phyloP scores from a whole-genome alignment of 2,329 filamentous ascomycete genomes.

The Ceratocystis papillata region DNA sequence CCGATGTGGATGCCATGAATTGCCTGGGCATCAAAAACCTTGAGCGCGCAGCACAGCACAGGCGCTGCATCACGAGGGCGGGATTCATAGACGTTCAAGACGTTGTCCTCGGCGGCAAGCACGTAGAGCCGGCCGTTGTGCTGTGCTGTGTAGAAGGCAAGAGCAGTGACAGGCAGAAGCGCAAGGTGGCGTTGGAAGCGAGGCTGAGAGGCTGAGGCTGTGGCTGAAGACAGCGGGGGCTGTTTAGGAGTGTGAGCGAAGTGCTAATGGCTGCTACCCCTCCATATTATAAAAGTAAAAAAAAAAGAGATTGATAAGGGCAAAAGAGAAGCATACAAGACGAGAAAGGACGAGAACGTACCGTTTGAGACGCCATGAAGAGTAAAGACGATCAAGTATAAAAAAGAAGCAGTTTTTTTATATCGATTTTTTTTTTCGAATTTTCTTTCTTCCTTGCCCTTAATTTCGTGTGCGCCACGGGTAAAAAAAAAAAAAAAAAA shows the following conservation, averaged over 20 bases:
- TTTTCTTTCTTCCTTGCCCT: no score
- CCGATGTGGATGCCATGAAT: conserved; percentile 60
- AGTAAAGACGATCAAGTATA: neutral
- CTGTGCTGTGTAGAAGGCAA: conserved; percentile 40
- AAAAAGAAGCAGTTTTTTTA: neutral
- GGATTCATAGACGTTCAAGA: conserved; percentile 44
- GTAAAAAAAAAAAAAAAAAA: conserved; percentile 5
- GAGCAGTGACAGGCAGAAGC: conserved; percentile 46
- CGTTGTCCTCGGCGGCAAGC: conserved; percentile 50
- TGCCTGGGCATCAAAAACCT: conserved; percentile 55
- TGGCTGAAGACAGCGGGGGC: neutral
- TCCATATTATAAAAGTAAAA: conserved; percentile 10
- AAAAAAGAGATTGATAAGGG: conserved; percentile 17
- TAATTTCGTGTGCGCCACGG: no score
- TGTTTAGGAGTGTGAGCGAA: neutral
- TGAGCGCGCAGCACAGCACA: conserved; percentile 34
- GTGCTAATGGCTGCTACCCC: neutral
- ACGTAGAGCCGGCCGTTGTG: conserved; percentile 34
- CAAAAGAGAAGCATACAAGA: conserved; percentile 20
- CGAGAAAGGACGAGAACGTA: conserved; percentile 14
- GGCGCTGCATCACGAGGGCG: conserved; percentile 28
- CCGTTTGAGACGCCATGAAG: conserved; percentile 13
- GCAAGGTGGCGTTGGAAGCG: conserved; percentile 23
- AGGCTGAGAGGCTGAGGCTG: neutral
- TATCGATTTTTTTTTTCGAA: no score